Evolutionary conservation across 2,329 filamentous ascomycete species (phyloP).

Genomic region (Apiospora phragmitis): DNA sequence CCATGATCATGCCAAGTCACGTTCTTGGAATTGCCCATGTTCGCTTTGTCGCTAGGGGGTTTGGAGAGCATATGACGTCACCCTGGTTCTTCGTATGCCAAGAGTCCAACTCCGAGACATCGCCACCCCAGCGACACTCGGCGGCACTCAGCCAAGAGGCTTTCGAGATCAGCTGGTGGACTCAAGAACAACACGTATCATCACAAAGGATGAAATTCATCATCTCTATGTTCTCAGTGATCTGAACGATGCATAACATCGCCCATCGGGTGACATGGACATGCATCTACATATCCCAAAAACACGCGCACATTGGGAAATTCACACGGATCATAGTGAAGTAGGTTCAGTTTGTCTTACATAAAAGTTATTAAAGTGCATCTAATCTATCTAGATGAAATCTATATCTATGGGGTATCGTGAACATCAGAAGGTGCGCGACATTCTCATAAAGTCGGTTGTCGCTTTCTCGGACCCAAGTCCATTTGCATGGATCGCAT

Average conservation of each 20-base stretch:
- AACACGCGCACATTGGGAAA: not conserved
- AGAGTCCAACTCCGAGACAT: not conserved
- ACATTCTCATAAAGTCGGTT: not conserved
- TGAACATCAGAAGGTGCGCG: not conserved
- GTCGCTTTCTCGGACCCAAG: not conserved
- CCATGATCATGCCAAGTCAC: not conserved
- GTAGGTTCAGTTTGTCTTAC: not conserved
- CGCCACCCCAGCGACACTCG: not conserved
- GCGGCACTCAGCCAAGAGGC: not conserved
- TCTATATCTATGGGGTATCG: slow-evolving; percentile 2
- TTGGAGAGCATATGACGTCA: not conserved
- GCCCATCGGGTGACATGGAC: not conserved
- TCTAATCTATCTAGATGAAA: not conserved
- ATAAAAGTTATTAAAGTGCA: not conserved
- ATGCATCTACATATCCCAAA: not conserved
- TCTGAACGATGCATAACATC: not conserved
- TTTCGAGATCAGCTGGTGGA: not conserved
- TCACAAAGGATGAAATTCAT: not conserved
- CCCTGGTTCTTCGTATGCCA: not conserved
- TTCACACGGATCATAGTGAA: not conserved
- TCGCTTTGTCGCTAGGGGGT: not conserved
- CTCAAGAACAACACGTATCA: not conserved
- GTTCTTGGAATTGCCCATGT: slow-evolving; percentile 7
- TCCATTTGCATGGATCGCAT: not conserved
- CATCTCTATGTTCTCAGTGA: not conserved